These are phyloP conservation scores for Saturnispora quitensis DNA, from an alignment of 805 yeast species.

Conservation along the genomic window DNA sequence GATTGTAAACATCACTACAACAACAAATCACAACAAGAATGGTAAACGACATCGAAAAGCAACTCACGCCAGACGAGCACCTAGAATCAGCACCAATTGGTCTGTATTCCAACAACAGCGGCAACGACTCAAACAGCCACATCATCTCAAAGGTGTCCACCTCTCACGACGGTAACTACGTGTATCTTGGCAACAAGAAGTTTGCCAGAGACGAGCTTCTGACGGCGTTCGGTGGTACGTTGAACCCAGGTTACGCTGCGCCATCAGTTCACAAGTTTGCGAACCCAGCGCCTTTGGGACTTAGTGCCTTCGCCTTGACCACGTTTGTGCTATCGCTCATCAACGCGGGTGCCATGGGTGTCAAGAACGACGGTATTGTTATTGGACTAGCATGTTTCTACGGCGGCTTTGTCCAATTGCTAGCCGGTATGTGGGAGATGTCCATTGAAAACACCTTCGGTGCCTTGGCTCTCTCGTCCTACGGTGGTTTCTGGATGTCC, in stretches of 20 bases:
- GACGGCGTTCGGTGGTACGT: constrained; percentile 74
- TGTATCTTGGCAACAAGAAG: constrained; percentile 64
- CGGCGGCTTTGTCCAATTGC: constrained; percentile 63
- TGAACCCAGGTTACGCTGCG: constrained; percentile 57
- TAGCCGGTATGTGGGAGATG: constrained; percentile 71
- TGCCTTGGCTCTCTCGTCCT: constrained; percentile 50
- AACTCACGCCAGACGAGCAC: constrained; percentile 14
- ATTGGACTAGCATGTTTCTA: constrained; percentile 61
- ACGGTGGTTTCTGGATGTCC: constrained; percentile 72
- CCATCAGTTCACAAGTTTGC: constrained; percentile 53
- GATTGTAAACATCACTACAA: too few species aligned
- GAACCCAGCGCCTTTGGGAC: constrained; percentile 70
- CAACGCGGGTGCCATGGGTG: constrained; percentile 62
- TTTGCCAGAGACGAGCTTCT: constrained; percentile 52
- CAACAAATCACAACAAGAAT: constrained; percentile 3
- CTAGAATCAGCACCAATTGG: constrained; percentile 20
- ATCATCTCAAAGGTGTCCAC: constrained; percentile 28
- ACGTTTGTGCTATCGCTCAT: constrained; percentile 57
- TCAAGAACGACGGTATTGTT: constrained; percentile 47
- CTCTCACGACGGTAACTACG: constrained; percentile 52
- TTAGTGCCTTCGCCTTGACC: constrained; percentile 61
- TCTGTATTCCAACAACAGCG: constrained; percentile 13
- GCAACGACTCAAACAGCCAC: not conserved
- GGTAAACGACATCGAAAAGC: constrained; percentile 16
- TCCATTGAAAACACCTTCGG: constrained; percentile 72